Percentiles rank a stretch among this genome's conserved stretches.
Conservation (phyloP, 2,329 filamentous ascomycete genomes). For the Sclerotinia spermophila region DNA sequence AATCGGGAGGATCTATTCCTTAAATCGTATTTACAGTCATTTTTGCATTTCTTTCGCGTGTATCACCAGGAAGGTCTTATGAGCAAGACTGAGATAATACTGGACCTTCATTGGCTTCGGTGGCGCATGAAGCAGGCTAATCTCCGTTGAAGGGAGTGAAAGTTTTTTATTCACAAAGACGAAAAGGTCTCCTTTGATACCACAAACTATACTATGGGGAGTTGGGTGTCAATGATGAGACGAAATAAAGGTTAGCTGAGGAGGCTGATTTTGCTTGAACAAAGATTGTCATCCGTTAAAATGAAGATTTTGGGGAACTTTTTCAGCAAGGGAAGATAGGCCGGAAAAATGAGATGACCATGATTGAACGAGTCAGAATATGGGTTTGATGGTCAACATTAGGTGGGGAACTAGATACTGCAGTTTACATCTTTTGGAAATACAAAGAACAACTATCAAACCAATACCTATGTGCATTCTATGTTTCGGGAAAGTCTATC, state of each 20-base stretch:
- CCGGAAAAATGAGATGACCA: neutral
- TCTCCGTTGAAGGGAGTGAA: neutral
- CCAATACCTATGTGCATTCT: neutral
- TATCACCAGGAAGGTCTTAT: slow-evolving; percentile 32
- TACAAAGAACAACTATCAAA: neutral
- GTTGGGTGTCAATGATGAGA: slow-evolving; percentile 7
- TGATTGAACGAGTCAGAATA: slow-evolving; percentile 3
- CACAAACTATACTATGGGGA: slow-evolving; percentile 2
- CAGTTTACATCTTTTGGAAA: neutral
- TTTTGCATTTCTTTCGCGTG: slow-evolving; percentile 26
- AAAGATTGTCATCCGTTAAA: neutral
- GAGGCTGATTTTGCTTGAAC: neutral
- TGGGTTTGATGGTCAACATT: slow-evolving; percentile 5
- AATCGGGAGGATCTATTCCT: slow-evolving; percentile 20
- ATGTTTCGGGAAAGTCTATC: neutral
- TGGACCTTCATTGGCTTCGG: slow-evolving; percentile 21
- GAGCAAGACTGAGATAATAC: slow-evolving; percentile 21
- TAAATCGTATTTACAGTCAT: slow-evolving; percentile 23
- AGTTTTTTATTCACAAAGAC: neutral
- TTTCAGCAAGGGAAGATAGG: neutral
- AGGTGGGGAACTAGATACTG: neutral
- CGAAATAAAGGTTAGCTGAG: slow-evolving; percentile 6
- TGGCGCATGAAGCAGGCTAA: slow-evolving; percentile 3
- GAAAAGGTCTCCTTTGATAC: neutral
- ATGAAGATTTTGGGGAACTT: neutral